Conservation (phyloP, 768 basidiomycete genomes). For the Lactarius hatsudake region DNA sequence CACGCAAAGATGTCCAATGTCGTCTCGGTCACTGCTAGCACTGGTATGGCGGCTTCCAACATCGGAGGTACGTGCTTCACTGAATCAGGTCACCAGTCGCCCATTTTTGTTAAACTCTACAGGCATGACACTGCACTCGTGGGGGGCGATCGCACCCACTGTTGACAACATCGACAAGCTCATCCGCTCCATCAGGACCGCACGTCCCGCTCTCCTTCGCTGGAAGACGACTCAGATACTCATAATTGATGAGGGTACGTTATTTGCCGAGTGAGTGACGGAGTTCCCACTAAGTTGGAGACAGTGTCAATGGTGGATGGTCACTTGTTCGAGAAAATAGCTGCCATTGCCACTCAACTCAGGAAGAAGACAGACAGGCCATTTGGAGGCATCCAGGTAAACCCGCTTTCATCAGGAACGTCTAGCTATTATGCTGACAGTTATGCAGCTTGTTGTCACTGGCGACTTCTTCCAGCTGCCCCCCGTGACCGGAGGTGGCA, state of each 20-base stretch:
- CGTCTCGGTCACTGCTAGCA: slow-evolving; percentile 58
- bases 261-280: too few relatives aligned
- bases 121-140: slow-evolving; percentile 61
- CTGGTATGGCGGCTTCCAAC: slow-evolving; percentile 66
- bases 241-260: slow-evolving; percentile 61
- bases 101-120: slow-evolving; percentile 19
- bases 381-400: slow-evolving; percentile 66
- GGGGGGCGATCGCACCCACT: slow-evolving; percentile 58
- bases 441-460: slow-evolving; percentile 49
- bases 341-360: slow-evolving; percentile 48
- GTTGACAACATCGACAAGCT: slow-evolving; percentile 46
- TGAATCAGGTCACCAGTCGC: slow-evolving; percentile 31
- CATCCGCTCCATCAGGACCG: slow-evolving; percentile 48
- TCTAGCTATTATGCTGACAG: slow-evolving; percentile 28
- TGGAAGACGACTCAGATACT: slow-evolving; percentile 59
- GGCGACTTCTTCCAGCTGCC: slow-evolving; percentile 71
- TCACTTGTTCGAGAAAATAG: slow-evolving; percentile 56
- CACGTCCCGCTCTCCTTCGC: slow-evolving; percentile 51
- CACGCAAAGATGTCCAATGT: slow-evolving; percentile 42
- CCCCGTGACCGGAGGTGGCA: slow-evolving; percentile 48
- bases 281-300: neutral
- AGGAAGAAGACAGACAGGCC: slow-evolving; percentile 50
- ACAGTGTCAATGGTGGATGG: slow-evolving; percentile 73
- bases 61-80: slow-evolving; percentile 48
- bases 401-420: slow-evolving; percentile 31